phyloP scores from a whole-genome alignment of 495 filamentous ascomycete species.

The Hypoxylon subgilvum region DNA sequence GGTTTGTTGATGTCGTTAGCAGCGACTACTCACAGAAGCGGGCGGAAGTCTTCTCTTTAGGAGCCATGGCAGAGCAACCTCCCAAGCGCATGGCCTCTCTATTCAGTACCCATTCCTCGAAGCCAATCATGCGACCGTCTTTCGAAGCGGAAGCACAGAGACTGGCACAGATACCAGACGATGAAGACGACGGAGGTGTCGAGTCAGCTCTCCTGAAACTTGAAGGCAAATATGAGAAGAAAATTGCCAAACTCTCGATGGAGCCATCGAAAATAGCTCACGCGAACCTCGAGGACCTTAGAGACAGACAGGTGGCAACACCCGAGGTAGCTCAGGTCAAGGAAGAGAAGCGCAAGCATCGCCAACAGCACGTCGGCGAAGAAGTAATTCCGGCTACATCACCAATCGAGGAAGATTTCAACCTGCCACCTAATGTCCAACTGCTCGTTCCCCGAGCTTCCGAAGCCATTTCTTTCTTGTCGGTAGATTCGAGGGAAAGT shows the following conservation, averaged over 20 bases:
- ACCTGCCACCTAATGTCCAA: slow-evolving; percentile 7
- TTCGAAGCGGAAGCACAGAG: slow-evolving; percentile 90
- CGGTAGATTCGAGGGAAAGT: slow-evolving; percentile 60
- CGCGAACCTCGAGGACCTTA: slow-evolving; percentile 17
- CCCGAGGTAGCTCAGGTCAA: slow-evolving; percentile 35
- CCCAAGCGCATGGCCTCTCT: slow-evolving; percentile 61
- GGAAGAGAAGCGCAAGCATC: slow-evolving; percentile 55
- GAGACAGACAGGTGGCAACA: slow-evolving; percentile 15
- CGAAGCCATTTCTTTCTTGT: slow-evolving; percentile 54
- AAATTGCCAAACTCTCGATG: slow-evolving; percentile 51
- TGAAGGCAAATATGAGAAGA: slow-evolving; percentile 80
- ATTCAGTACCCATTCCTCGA: slow-evolving; percentile 75
- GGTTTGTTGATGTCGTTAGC: slow-evolving; percentile 52
- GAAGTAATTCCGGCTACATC: slow-evolving; percentile 37
- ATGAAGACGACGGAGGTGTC: slow-evolving; percentile 81
- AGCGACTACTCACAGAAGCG: slow-evolving; percentile 49
- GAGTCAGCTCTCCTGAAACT: slow-evolving; percentile 91
- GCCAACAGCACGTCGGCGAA: slow-evolving; percentile 53
- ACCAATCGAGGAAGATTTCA: slow-evolving; percentile 24
- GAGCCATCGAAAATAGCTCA: slow-evolving; percentile 37
- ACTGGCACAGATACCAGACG: slow-evolving; percentile 88
- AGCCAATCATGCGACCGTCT: slow-evolving; percentile 78
- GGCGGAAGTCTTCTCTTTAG: slow-evolving; percentile 61
- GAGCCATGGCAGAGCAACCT: slow-evolving; percentile 60
- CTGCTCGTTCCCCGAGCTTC: slow-evolving; percentile 33